Evolutionary conservation across 495 filamentous ascomycete species (phyloP).

Genomic region (Hypoxylon fragiforme): DNA sequence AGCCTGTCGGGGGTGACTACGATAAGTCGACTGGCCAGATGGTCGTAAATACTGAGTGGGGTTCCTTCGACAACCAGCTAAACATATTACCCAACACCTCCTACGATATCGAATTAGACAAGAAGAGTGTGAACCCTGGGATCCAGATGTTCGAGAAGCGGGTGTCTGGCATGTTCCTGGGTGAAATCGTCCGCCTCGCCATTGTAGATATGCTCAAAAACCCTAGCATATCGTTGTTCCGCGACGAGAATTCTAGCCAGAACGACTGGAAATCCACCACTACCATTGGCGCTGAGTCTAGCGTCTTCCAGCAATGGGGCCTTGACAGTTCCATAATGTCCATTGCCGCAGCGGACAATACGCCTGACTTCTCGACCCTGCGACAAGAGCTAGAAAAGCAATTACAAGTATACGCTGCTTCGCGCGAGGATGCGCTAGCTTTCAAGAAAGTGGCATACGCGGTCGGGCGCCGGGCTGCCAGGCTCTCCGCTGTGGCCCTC

Average conservation of each 20-base stretch:
- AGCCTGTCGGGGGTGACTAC: slow-evolving; percentile 66
- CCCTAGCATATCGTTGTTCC: slow-evolving; percentile 65
- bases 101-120: slow-evolving; percentile 80
- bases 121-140: slow-evolving; percentile 84
- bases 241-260: slow-evolving; percentile 62
- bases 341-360: slow-evolving; percentile 74
- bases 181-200: slow-evolving; percentile 84
- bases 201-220: slow-evolving; percentile 68
- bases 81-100: slow-evolving; percentile 81
- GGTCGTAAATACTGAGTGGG: slow-evolving; percentile 99
- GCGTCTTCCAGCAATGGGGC: slow-evolving; percentile 81
- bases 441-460: slow-evolving; percentile 80
- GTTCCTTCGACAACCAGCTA: slow-evolving; percentile 93
- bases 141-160: slow-evolving; percentile 99
- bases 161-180: slow-evolving; percentile 96
- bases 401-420: slow-evolving; percentile 70
- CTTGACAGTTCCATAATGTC: slow-evolving; percentile 87
- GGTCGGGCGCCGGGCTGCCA: slow-evolving; percentile 83
- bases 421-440: slow-evolving; percentile 76
- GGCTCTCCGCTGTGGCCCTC: slow-evolving; percentile 85
- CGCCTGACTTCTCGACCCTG: slow-evolving; percentile 61
- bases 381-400: slow-evolving; percentile 76
- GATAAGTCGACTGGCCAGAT: slow-evolving; percentile 87
- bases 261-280: slow-evolving; percentile 72
- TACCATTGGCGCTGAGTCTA: slow-evolving; percentile 61